Base-by-base conservation (phyloP, 1,284 basidiomycete genomes). In the Sanghuangporus weigelae region DNA sequence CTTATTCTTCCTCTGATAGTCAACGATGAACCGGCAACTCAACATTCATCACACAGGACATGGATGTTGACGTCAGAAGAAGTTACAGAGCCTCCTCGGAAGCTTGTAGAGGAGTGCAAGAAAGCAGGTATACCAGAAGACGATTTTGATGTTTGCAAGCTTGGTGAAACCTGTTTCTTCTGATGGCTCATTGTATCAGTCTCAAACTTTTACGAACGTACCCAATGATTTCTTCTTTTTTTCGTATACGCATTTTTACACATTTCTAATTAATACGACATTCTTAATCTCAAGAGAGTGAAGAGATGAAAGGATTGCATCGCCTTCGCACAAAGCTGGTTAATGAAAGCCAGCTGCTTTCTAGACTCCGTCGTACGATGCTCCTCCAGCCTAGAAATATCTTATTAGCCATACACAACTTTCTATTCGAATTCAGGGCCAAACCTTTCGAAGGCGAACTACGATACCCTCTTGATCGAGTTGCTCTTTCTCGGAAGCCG, bases 391-490 rank as follows among this genome's bases (percentile, higher is more conserved):
- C 68, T 69, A n/a, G 16, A 7, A 19, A 7, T 19, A n/a, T 19
- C 7, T 7, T n/a, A 5, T n/a, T 46, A 16, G 21, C 12, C 44
- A 16, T 46, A 46, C 7, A 7, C 5, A 3, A 46, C 16, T n/a
- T 46, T 11, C 21, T 46, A 46, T 7, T n/a, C 12, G n/a, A n/a
- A 42, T 16, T n/a, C 3, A 19, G 44, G 44, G 53, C 71, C 81
- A 68, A 65, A 90, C 92, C 83, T 91, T 92, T 74, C 90, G 82
- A 73, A 93, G 77, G 69, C 82, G 81, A 59, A 80, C 74, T 61
- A 93, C 77, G 69, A 92, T 90, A 35, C 86, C 84, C 62, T 91
- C 92, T 80, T 95, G 89, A 69, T 88, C 87, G 66, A 96, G 76
- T 75, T 96, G 93, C 62, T 88, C 86, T 73, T 83, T 84, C 73